A percentile compares a stretch with the other conserved stretches of the same genome.
Conservation (phyloP, 75 land plant genomes). For the Sequoia sempervirens region DNA sequence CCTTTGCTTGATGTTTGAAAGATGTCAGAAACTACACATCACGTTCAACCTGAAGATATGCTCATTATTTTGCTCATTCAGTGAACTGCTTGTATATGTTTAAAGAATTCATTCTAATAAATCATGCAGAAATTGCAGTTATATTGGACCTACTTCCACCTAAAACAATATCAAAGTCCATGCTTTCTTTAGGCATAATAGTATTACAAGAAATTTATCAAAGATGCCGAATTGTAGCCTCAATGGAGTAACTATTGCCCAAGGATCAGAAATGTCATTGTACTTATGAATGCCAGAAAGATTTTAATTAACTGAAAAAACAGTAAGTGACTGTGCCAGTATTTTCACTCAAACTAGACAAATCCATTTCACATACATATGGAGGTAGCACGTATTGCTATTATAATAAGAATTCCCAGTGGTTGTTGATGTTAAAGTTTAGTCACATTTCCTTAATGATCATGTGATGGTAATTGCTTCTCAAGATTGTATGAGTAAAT, state of each 20-base stretch:
- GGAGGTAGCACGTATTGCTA: neutral
- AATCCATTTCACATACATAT: neutral
- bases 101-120: neutral
- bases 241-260: neutral
- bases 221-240: neutral
- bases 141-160: neutral
- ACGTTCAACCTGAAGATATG: neutral
- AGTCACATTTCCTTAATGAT: neutral
- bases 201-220: neutral
- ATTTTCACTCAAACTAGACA: neutral
- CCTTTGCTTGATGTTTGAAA: neutral
- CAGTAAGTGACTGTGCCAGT: neutral
- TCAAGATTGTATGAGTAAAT: neutral
- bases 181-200: neutral
- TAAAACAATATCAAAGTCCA: neutral
- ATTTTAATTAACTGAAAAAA: neutral
- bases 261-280: neutral
- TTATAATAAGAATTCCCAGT: neutral
- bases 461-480: neutral
- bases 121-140: too few relatives aligned
- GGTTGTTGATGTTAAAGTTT: neutral
- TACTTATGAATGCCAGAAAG: neutral
- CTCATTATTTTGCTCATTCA: too few relatives aligned
- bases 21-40: neutral
- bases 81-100: neutral